These are phyloP conservation scores for Euphrasia confusa DNA, from an alignment of 257 asterid species.

Conservation along the genomic window DNA sequence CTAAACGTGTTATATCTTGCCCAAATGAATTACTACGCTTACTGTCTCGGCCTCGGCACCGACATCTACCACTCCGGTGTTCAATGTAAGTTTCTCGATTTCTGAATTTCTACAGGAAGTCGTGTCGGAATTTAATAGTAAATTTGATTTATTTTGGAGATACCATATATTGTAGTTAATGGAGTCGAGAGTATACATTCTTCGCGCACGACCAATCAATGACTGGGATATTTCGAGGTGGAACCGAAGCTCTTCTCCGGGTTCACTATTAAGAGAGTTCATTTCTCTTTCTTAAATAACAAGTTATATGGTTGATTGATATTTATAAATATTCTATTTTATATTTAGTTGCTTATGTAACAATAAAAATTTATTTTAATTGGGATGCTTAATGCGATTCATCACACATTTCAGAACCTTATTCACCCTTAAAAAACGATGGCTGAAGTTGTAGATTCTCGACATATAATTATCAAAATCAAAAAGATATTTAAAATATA, in stretches of 20 bases:
- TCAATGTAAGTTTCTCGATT: no score
- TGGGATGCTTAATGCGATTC: conserved; percentile 70
- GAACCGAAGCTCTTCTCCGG: conserved; percentile 21
- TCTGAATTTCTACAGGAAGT: no score
- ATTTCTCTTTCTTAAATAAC: conserved; percentile 67
- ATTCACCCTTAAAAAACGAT: conserved; percentile 70
- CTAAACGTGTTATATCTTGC: no score
- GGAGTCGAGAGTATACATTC: no score
- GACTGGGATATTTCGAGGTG: no score
- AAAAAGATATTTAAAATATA: background rate
- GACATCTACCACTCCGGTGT: no score
- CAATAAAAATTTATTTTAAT: background rate
- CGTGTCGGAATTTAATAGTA: no score
- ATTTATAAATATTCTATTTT: conserved; percentile 10
- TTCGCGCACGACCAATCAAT: no score
- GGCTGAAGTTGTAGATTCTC: conserved; percentile 92
- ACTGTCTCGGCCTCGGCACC: no score
- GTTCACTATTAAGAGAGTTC: conserved; percentile 43
- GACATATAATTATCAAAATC: conserved; percentile 58
- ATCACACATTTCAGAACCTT: conserved; percentile 62
- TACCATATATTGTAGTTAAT: no score
- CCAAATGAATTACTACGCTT: no score
- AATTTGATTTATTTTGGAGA: no score
- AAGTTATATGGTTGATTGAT: conserved; percentile 48
- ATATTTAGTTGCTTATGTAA: conserved; percentile 22